Conservation (phyloP, 2,329 filamentous ascomycete species). For the Aspergillus candidus region DNA sequence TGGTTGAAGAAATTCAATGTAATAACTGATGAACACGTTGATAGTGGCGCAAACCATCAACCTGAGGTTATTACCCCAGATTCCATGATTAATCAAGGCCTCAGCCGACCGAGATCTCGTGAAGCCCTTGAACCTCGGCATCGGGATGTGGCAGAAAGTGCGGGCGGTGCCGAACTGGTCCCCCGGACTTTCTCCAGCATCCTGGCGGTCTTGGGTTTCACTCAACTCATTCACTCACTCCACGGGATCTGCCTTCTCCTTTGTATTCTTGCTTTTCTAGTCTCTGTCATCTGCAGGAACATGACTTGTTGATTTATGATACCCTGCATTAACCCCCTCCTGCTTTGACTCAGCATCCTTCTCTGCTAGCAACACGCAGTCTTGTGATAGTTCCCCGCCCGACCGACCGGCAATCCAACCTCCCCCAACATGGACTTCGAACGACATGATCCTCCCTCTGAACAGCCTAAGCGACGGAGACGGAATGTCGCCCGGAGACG, state of each 20-base stretch:
- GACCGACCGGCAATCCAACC: constrained; percentile 15
- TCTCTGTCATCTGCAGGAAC: neutral
- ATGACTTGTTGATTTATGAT: constrained; percentile 4
- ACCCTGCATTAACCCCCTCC: neutral
- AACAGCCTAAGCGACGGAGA: constrained; percentile 47
- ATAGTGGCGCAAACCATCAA: no score
- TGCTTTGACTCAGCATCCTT: constrained; percentile 6
- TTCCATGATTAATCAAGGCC: no score
- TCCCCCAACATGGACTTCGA: constrained; percentile 39
- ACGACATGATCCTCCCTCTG: constrained; percentile 31
- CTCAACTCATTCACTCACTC: neutral
- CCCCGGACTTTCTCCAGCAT: constrained; percentile 29
- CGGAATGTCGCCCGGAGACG: constrained; percentile 42
- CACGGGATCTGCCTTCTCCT: neutral
- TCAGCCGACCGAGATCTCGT: constrained; percentile 7
- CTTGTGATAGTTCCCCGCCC: constrained; percentile 4
- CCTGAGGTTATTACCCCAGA: no score
- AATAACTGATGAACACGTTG: no score
- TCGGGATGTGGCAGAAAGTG: constrained; percentile 28
- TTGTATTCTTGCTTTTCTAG: neutral
- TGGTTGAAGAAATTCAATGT: no score
- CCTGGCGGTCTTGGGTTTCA: neutral
- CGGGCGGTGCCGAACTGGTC: constrained; percentile 27
- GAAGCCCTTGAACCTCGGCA: constrained; percentile 30
- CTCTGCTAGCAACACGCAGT: constrained; percentile 3